These are phyloP conservation scores for Fraxinus greggii DNA, from an alignment of 305 asterid genomes.

Conservation along the genomic window DNA sequence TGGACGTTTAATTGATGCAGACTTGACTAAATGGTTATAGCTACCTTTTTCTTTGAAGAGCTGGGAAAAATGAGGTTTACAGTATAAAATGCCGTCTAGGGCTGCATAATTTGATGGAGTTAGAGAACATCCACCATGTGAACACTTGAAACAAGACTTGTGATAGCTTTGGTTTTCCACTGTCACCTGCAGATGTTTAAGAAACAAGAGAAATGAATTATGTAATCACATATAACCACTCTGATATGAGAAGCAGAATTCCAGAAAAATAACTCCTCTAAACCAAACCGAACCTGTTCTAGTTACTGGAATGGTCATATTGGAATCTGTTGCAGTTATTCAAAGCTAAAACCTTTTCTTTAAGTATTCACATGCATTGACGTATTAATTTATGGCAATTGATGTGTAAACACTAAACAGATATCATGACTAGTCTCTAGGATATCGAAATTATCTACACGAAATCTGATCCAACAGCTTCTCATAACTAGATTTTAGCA, in stretches of 20 bases:
- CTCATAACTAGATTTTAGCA: background rate
- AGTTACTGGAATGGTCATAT: background rate
- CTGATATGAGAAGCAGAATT: background rate
- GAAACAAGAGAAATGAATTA: background rate
- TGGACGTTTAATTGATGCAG: constrained; percentile 23
- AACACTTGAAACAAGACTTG: constrained; percentile 52
- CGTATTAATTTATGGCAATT: background rate
- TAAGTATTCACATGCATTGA: background rate
- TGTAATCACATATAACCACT: background rate
- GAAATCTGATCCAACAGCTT: background rate
- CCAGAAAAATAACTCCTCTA: background rate
- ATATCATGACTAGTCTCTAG: background rate
- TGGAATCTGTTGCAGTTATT: background rate
- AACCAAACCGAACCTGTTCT: background rate
- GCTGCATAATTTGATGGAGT: constrained; percentile 48
- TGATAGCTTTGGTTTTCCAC: constrained; percentile 55
- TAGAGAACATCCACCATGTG: constrained; percentile 47
- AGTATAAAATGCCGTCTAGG: constrained; percentile 49
- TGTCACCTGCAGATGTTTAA: constrained; percentile 34
- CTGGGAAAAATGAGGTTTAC: constrained; percentile 55
- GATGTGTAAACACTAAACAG: background rate
- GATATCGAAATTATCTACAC: background rate
- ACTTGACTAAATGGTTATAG: constrained; percentile 41
- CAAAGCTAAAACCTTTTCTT: background rate
- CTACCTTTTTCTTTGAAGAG: constrained; percentile 62